These are phyloP conservation scores for Fusarium haematococcum DNA, from an alignment of 2,329 filamentous ascomycete species.

Conservation along the genomic window DNA sequence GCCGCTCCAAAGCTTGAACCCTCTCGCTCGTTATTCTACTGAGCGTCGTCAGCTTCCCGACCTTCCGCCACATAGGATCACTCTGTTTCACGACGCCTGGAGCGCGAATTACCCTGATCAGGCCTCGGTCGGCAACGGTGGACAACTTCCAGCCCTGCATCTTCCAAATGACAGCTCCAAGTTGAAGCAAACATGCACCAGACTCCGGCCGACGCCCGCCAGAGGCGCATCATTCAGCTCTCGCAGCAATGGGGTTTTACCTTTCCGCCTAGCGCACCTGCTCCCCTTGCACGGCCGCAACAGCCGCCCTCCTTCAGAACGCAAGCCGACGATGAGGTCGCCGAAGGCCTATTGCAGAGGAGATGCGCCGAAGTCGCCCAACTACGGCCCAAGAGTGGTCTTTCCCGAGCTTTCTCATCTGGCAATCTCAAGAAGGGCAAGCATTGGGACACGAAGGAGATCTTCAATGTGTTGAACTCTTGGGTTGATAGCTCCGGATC, in stretches of 20 bases:
- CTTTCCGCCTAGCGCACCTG: slow-evolving; percentile 52
- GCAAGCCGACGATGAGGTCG: slow-evolving; percentile 61
- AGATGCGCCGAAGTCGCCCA: slow-evolving; percentile 53
- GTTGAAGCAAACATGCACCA: slow-evolving; percentile 44
- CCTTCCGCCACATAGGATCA: slow-evolving; percentile 6
- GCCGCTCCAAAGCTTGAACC: not conserved
- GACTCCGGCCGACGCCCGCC: slow-evolving; percentile 52
- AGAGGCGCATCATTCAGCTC: slow-evolving; percentile 62
- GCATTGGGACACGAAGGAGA: slow-evolving; percentile 63
- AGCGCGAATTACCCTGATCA: not conserved
- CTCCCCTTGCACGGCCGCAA: slow-evolving; percentile 56
- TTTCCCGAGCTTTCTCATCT: slow-evolving; percentile 54
- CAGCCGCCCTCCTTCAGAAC: slow-evolving; percentile 58
- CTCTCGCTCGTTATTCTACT: slow-evolving; percentile 1
- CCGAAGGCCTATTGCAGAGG: slow-evolving; percentile 66
- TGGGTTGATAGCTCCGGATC: slow-evolving; percentile 63
- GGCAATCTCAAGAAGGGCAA: slow-evolving; percentile 59
- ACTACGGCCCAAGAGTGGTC: slow-evolving; percentile 52
- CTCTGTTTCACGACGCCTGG: not conserved
- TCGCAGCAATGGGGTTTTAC: slow-evolving; percentile 63
- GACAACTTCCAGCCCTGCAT: not conserved
- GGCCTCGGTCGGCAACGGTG: not conserved
- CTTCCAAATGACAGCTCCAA: slow-evolving; percentile 26
- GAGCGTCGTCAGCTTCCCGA: slow-evolving; percentile 5
- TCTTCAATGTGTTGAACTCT: slow-evolving; percentile 63